phyloP scores from a whole-genome alignment of 2,329 filamentous ascomycete genomes.

The Ophiostoma quercus region DNA sequence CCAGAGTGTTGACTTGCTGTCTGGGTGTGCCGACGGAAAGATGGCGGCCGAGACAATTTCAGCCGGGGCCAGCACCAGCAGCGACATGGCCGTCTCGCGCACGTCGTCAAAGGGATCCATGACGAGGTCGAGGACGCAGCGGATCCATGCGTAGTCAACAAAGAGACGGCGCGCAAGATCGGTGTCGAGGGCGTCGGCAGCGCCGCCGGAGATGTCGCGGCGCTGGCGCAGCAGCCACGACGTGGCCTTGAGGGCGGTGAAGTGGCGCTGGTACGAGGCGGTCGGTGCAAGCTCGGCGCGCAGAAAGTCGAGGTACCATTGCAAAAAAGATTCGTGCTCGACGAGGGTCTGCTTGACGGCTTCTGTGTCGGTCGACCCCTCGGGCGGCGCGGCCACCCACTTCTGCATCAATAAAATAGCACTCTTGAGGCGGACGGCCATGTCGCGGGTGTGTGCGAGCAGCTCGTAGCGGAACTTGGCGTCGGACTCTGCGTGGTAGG shows the following conservation, averaged over 20 bases:
- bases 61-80: conserved; percentile 48
- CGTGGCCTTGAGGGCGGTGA: conserved; percentile 69
- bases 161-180: conserved; percentile 32
- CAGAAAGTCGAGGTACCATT: conserved; percentile 69
- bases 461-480: conserved; percentile 81
- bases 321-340: conserved; percentile 60
- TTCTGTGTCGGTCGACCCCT: not conserved
- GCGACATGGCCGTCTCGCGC: conserved; percentile 51
- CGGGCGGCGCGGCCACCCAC: not conserved
- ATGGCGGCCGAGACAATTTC: conserved; percentile 31
- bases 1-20: not conserved
- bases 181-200: conserved; percentile 30
- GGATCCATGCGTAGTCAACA: conserved; percentile 47
- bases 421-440: conserved; percentile 70
- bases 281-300: conserved; percentile 69
- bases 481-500: conserved; percentile 77
- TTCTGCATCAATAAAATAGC: conserved; percentile 52
- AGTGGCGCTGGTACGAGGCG: conserved; percentile 84
- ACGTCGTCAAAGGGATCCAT: conserved; percentile 94
- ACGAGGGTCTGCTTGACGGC: conserved; percentile 33
- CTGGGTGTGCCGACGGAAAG: not conserved
- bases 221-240: conserved; percentile 63
- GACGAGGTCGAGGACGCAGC: conserved; percentile 69
- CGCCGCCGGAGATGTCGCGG: conserved; percentile 45
- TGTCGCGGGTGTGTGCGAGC: conserved; percentile 65